Percentiles rank a stretch among this genome's conserved stretches.
Conservation (phyloP, 768 basidiomycete species). For the Trametes coccinea region DNA sequence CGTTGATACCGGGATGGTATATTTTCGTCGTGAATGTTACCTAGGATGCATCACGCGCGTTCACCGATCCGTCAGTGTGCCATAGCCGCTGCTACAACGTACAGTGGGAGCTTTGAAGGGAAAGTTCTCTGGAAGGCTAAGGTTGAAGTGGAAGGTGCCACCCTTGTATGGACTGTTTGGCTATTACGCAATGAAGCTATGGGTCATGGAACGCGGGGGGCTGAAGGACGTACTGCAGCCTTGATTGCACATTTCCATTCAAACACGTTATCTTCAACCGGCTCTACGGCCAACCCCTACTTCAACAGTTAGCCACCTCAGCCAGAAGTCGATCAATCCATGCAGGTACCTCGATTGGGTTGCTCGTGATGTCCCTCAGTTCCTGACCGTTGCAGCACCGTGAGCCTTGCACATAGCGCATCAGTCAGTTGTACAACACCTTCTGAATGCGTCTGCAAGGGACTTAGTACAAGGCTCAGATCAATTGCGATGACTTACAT, state of each 20-base stretch:
- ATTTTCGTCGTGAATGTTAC: slow-evolving; percentile 85
- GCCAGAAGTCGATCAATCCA: too few species aligned
- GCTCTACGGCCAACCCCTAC: slow-evolving; percentile 63
- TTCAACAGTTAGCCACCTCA: not conserved
- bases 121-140: slow-evolving; percentile 75
- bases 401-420: slow-evolving; percentile 3
- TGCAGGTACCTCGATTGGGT: slow-evolving; percentile 59
- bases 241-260: slow-evolving; percentile 79
- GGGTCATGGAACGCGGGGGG: not conserved
- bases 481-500: slow-evolving; percentile 8
- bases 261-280: slow-evolving; percentile 71
- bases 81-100: slow-evolving; percentile 25
- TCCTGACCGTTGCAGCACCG: slow-evolving; percentile 49
- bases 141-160: slow-evolving; percentile 74
- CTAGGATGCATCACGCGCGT: slow-evolving; percentile 37
- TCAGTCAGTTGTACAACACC: slow-evolving; percentile 38
- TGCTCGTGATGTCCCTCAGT: slow-evolving; percentile 56
- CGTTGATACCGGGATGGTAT: slow-evolving; percentile 90
- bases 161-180: slow-evolving; percentile 80
- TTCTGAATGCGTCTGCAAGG: slow-evolving; percentile 68
- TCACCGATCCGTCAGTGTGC: too few species aligned
- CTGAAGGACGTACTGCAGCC: slow-evolving; percentile 55
- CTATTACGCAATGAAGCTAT: slow-evolving; percentile 37
- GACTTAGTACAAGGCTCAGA: not conserved
- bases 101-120: slow-evolving; percentile 88